Conservation (phyloP, 2,329 filamentous ascomycete species). For the Amphichorda felina region DNA sequence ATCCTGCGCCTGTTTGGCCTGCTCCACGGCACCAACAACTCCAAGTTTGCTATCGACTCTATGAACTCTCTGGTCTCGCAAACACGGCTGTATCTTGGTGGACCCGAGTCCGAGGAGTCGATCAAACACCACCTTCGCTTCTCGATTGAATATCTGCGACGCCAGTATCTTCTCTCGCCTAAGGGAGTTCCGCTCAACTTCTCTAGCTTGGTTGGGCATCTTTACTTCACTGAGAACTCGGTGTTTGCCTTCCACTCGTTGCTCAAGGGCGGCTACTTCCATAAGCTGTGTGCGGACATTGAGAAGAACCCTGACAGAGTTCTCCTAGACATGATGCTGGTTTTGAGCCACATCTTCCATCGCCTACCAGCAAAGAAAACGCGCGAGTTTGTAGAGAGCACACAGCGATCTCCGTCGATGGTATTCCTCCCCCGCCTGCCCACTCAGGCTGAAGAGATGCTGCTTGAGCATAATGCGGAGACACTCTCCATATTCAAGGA, state of each 20-base stretch:
- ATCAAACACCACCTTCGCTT: slow-evolving; percentile 69
- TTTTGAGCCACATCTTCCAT: slow-evolving; percentile 60
- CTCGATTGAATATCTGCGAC: slow-evolving; percentile 66
- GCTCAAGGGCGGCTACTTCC: slow-evolving; percentile 59
- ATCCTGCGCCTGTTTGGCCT: slow-evolving; percentile 58
- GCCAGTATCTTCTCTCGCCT: slow-evolving; percentile 51
- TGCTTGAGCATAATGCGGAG: slow-evolving; percentile 51
- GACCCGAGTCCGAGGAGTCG: slow-evolving; percentile 53
- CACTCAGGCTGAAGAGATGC: slow-evolving; percentile 36
- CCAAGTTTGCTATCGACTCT: slow-evolving; percentile 46
- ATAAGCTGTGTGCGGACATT: slow-evolving; percentile 45
- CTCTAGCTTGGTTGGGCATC: slow-evolving; percentile 54
- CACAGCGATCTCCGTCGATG: slow-evolving; percentile 47
- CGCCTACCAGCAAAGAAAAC: slow-evolving; percentile 33
- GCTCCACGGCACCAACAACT: slow-evolving; percentile 52
- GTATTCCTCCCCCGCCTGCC: slow-evolving; percentile 57
- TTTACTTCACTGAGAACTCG: slow-evolving; percentile 68
- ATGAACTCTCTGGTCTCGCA: slow-evolving; percentile 59
- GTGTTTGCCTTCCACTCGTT: slow-evolving; percentile 69
- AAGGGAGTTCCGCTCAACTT: slow-evolving; percentile 59
- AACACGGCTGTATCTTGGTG: slow-evolving; percentile 58
- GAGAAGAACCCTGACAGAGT: slow-evolving; percentile 34
- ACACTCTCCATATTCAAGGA: slow-evolving; percentile 54
- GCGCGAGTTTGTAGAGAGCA: slow-evolving; percentile 32
- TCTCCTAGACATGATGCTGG: slow-evolving; percentile 50